These are phyloP conservation scores for Populus simonii DNA, from an alignment of 345 rosid genomes.

Conservation along the genomic window DNA sequence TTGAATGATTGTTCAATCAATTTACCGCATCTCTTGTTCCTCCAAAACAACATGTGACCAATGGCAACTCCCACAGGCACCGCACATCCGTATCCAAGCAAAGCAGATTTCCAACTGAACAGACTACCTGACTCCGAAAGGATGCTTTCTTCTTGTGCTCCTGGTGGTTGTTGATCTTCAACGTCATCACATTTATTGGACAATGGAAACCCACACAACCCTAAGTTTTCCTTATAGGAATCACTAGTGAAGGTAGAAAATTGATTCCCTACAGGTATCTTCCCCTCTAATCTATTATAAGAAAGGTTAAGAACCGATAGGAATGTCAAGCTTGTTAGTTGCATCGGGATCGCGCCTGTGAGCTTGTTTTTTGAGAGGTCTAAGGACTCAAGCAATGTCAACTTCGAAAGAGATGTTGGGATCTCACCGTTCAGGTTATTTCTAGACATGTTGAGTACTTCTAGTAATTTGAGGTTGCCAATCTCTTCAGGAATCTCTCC, in stretches of 20 bases:
- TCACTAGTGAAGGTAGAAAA: background rate
- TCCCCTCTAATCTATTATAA: background rate
- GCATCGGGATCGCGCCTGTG: background rate
- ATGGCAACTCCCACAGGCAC: background rate
- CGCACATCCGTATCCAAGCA: background rate
- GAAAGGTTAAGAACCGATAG: background rate
- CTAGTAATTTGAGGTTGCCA: background rate
- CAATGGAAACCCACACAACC: background rate
- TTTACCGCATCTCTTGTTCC: background rate
- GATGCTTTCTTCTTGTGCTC: background rate
- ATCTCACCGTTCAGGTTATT: background rate
- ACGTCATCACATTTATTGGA: background rate
- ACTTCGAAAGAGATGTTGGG: background rate
- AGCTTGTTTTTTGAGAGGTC: background rate
- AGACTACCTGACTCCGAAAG: background rate
- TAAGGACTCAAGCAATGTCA: background rate
- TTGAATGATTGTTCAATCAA: background rate
- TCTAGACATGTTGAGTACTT: background rate
- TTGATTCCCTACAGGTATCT: background rate
- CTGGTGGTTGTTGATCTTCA: background rate
- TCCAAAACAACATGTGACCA: background rate
- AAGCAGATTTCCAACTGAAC: background rate
- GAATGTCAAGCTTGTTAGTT: background rate
- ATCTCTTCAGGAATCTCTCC: background rate
- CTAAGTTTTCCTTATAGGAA: background rate